phyloP scores from a whole-genome alignment of 192 early-diverging fungal species.

The Physocladia obscura region DNA sequence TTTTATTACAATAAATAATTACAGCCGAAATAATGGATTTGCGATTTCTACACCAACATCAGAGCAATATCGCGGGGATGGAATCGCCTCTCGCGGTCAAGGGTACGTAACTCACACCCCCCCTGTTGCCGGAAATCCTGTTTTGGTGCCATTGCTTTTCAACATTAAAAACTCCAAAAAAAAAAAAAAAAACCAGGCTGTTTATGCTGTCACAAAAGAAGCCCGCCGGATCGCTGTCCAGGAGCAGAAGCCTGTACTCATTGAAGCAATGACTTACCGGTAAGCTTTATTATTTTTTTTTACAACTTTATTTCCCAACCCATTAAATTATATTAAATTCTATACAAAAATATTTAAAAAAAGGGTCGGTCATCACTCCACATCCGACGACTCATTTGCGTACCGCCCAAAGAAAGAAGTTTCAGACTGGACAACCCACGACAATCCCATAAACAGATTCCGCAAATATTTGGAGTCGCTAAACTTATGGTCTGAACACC shows the following conservation, averaged over 20 bases:
- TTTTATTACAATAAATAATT: no score
- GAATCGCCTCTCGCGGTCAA: conserved; percentile 89
- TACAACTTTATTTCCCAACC: neutral
- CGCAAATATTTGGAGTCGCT: conserved; percentile 83
- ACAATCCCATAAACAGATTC: conserved; percentile 87
- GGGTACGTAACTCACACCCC: conserved; percentile 97
- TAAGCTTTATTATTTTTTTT: neutral
- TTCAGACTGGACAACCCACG: conserved; percentile 79
- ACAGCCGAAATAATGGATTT: conserved; percentile 95
- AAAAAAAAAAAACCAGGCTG: no score
- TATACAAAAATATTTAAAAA: no score
- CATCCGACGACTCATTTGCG: conserved; percentile 95
- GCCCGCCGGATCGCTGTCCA: conserved; percentile 83
- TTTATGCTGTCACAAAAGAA: conserved; percentile 84
- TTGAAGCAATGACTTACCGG: conserved; percentile 98
- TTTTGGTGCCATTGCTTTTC: no score
- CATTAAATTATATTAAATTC: no score
- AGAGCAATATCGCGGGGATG: conserved; percentile 97
- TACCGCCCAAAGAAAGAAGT: conserved; percentile 93
- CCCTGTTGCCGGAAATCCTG: conserved; percentile 96
- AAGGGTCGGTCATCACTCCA: conserved; percentile 91
- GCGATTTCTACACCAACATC: conserved; percentile 93
- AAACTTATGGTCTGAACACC: conserved; percentile 83
- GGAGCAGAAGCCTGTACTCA: conserved; percentile 83
- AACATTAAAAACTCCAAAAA: no score